A percentile compares a stretch with the other conserved stretches of the same genome.
phyloP scores from a whole-genome alignment of 1,284 basidiomycete genomes.

The Ceratobasidium theobromae region DNA sequence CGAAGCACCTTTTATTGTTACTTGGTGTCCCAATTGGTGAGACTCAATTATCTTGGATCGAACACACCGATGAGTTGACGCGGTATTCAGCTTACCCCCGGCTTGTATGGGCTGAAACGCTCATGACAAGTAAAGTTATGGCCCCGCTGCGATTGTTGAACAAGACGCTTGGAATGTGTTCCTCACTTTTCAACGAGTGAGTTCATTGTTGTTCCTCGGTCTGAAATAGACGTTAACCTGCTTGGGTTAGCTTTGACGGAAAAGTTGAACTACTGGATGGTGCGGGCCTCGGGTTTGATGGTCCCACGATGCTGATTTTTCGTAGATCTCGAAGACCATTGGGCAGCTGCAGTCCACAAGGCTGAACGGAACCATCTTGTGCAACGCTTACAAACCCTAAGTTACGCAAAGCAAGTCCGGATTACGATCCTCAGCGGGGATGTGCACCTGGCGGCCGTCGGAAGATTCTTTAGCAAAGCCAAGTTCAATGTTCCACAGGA shows the following conservation, averaged over 20 bases:
- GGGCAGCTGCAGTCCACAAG: slow-evolving; percentile 44
- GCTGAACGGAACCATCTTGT: slow-evolving; percentile 49
- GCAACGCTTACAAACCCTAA: slow-evolving; percentile 42
- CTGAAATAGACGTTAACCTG: background rate
- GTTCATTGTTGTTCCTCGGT: background rate
- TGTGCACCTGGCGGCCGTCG: slow-evolving; percentile 42
- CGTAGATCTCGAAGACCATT: slow-evolving; percentile 45
- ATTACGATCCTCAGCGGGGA: slow-evolving; percentile 45
- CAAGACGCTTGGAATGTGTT: slow-evolving; percentile 36
- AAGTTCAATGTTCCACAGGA: slow-evolving; percentile 39
- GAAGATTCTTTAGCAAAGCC: slow-evolving; percentile 39
- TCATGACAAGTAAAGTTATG: slow-evolving; percentile 36
- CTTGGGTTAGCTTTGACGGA: slow-evolving; percentile 3
- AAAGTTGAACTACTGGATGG: slow-evolving; percentile 34
- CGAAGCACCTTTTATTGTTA: slow-evolving; percentile 43
- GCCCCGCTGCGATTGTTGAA: slow-evolving; percentile 35
- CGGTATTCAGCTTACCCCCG: slow-evolving; percentile 35
- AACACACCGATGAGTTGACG: slow-evolving; percentile 32
- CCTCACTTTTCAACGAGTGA: slow-evolving; percentile 22
- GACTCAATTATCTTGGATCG: slow-evolving; percentile 36
- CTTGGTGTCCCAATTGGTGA: slow-evolving; percentile 42
- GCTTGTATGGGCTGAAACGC: slow-evolving; percentile 39
- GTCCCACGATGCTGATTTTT: slow-evolving; percentile 31
- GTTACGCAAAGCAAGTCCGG: slow-evolving; percentile 40
- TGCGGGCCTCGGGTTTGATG: slow-evolving; percentile 36